Conservation (phyloP, 108 stramenopile genomes). For the Skeletonema grethae region DNA sequence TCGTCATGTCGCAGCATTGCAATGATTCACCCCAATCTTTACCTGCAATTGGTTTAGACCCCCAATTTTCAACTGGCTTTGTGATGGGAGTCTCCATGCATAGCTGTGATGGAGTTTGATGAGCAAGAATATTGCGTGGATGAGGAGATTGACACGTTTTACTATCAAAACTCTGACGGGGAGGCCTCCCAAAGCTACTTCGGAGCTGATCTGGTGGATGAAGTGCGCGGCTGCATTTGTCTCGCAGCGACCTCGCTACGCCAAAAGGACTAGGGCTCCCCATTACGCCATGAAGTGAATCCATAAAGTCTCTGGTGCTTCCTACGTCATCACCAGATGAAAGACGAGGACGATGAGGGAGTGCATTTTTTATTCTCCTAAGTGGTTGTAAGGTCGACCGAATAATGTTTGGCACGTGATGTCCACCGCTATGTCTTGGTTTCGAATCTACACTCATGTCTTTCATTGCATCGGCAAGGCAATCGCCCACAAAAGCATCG, state of each 20-base stretch:
- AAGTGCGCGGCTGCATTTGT: slow-evolving; percentile 24
- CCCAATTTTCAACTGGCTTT: slow-evolving; percentile 64
- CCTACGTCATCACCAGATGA: slow-evolving; percentile 39
- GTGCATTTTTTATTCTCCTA: slow-evolving; percentile 11
- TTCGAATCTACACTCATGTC: slow-evolving; percentile 21
- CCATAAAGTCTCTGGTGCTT: slow-evolving; percentile 29
- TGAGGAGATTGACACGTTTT: slow-evolving; percentile 38
- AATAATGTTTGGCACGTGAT: slow-evolving; percentile 28
- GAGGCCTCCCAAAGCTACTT: slow-evolving; percentile 22
- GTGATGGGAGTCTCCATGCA: slow-evolving; percentile 54
- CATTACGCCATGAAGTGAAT: slow-evolving; percentile 26
- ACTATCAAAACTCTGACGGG: slow-evolving; percentile 12
- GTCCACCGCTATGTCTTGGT: slow-evolving; percentile 6
- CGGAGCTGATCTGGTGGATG: slow-evolving; percentile 19
- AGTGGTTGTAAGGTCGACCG: slow-evolving; percentile 38
- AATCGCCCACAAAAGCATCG: slow-evolving; percentile 24
- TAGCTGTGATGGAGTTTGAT: slow-evolving; percentile 20
- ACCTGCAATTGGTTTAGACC: slow-evolving; percentile 66
- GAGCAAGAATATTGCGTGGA: slow-evolving; percentile 31
- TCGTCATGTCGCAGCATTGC: slow-evolving; percentile 38
- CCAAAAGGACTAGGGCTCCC: slow-evolving; percentile 26
- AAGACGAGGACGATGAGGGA: slow-evolving; percentile 24
- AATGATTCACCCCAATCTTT: slow-evolving; percentile 80
- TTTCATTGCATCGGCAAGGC: slow-evolving; percentile 32
- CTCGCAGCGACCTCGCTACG: slow-evolving; percentile 13